Base-by-base conservation (phyloP, 805 yeast species). In the Starmerella bombicola region DNA sequence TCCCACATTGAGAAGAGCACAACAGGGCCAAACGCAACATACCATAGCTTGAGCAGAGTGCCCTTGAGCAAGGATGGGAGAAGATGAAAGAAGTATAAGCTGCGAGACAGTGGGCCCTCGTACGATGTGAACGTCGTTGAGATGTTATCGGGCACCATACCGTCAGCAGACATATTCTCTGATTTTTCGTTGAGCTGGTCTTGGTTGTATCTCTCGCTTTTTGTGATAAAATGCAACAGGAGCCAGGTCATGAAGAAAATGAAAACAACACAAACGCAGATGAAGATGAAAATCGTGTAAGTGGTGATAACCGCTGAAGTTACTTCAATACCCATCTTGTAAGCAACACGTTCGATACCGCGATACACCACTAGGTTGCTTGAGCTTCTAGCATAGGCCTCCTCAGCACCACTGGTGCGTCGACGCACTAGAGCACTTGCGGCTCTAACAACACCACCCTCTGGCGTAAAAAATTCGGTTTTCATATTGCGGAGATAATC, bases 331-430 rank as follows among this genome's bases (percentile, higher is more conserved):
- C 68, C 66, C 30, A 88, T 77, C 48, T 72, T 65, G 61, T 70
- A 83, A 4, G 88, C 94, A 37, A 84, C 68, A 62, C 95, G 73
- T 55, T 79, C 73, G 50, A 86, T 83, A 48, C 97, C 97, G 63
- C 97, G 71, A 45, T 80, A 68, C 28, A 86, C 81, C 43, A 72
- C 60, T 48, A 83, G 73, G 48, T 55, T 50, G 18, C 49, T 30
- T 13, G 57, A 41, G 17, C 51, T 32, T 25, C 48, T 32, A 15
- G 61, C 55, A 28, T 43, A 45, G 6, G 48, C 35, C 29, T 47
- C 51, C 15, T 35, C 8, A 12, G 54, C 55, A 1, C 45, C 51
- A 3, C 7, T 6, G 35, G 42, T 40, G 21, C 45, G 51, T n/a
- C 55, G 53, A 30, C 45, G 46, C 16, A 29, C 18, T 7, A 50